Base-by-base conservation (phyloP, 2,329 filamentous ascomycete genomes). In the Xylariaceae sp. region DNA sequence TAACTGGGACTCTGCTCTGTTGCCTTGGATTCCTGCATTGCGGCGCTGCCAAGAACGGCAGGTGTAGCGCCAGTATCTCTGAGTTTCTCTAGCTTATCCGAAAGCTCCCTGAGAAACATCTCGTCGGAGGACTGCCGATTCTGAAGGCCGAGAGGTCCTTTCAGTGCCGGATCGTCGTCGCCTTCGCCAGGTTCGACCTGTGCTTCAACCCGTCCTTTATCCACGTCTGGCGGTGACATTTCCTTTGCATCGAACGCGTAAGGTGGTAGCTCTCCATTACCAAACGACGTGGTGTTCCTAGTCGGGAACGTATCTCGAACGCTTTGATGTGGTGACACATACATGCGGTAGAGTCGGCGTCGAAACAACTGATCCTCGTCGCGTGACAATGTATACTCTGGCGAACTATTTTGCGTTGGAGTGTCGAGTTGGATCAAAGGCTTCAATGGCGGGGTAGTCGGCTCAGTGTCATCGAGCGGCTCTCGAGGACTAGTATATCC, bases 81-180 rank as follows among this genome's bases (percentile, higher is more conserved):
- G 53, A 74, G 74, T 42, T 76, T 72, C 54, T 78, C 73, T 2
- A 83, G 72, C 64, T 77, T 81, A 62, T 79, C 73, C 39, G 77
- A 74, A 12, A 83, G 65, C 55, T 70, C 70, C 44, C 71, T 70
- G 48, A 79, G 76, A 58, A 83, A 83, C 27, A 77, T 68, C 60
- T 81, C 80, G 55, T 83, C 80, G 47, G 80, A 73, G 1, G 76
- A 77, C 1, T 79, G 79, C 55, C 79, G 76, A 58, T 83, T 83
- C 55, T 74, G 73, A 39, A 83, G 71, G 70, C 78, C 79, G 48
- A 83, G 61, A 6, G 80, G 80, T 0, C 78, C 80, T 51, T 73
- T 77, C 34, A 83, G 70, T 26, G 71, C 68, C 1, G 66, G 69
- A 56, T 82, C 80, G 3, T 71, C 68, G 11, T 76, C 73, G 6